Evolutionary conservation across 1,284 basidiomycete species (phyloP), one percentile per base, ranked within the genome.

Genomic region (Cryptococcus sp.): DNA sequence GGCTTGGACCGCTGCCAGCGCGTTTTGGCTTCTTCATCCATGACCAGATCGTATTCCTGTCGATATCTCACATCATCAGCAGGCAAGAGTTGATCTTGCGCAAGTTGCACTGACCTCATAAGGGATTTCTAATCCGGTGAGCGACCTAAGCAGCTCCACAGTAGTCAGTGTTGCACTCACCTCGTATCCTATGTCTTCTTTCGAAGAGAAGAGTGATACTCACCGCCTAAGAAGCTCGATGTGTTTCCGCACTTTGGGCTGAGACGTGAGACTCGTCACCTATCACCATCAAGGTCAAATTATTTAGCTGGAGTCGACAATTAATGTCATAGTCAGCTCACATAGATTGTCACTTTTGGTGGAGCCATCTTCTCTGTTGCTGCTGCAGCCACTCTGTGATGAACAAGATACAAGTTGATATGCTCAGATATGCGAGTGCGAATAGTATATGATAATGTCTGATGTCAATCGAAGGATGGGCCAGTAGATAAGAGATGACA

Each of bases 1-100:
- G 74, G 74, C 59, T 75, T 76, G 39, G 75, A 66, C 7, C 74
- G 62, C 59, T 77, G 75, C 75, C 75, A 77, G 40, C 70, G 63
- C 44, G 68, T 69, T 62, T 77, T 77, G 15, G 75, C 75, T 26
- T 74, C 74, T 54, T 70, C 68, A 49, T 77, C 74, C 26, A 65
- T 74, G 13, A 72, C 74, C 15, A 77, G 65, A 50, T 77, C 75
- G 54, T 65, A 69, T 22, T 69, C 62, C 70, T 71, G 29, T 50
- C 22, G 23, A 22, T n/a, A 45, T 38, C 45, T 46, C 40, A 23
- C 46, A n/a, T 2, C 3, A 19, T 20, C 26, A 47, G 2, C 43
- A 43, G 25, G 16, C n/a, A 29, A 7, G 29, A 17, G n/a, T 10
- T n/a, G 43, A 22, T 17, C 16, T 19, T 16, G 6, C n/a, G 23